Evolutionary conservation across 129 eudicot species (phyloP).

Genomic region (Tagetes patula): DNA sequence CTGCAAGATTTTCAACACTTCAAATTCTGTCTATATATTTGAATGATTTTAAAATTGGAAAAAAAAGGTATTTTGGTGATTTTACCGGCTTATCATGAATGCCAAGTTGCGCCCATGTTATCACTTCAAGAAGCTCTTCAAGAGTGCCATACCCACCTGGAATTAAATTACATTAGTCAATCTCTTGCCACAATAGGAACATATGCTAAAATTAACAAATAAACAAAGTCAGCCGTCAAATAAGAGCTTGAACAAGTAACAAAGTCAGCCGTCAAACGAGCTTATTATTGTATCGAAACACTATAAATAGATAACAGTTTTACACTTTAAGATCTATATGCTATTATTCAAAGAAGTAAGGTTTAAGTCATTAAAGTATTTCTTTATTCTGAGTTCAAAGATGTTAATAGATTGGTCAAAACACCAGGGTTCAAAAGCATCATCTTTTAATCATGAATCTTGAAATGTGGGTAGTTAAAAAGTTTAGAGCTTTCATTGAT

Average conservation of each 20-base stretch:
- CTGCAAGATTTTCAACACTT: slow-evolving; percentile 36
- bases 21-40: background rate
- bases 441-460: slow-evolving; percentile 49
- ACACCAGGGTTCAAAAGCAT: slow-evolving; percentile 25
- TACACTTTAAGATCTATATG: background rate
- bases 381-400: slow-evolving; percentile 40
- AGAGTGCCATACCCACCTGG: slow-evolving; percentile 97
- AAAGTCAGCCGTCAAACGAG: background rate
- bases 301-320: background rate
- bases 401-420: slow-evolving; percentile 69
- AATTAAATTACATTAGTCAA: slow-evolving; percentile 14
- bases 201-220: background rate
- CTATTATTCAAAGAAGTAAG: slow-evolving; percentile 8
- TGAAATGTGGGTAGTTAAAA: slow-evolving; percentile 50
- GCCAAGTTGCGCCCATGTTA: slow-evolving; percentile 98
- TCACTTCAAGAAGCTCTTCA: slow-evolving; percentile 90
- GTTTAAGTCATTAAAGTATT: slow-evolving; percentile 13
- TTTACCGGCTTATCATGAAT: slow-evolving; percentile 89
- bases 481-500: slow-evolving; percentile 36
- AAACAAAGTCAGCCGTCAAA: background rate
- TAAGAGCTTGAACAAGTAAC: background rate
- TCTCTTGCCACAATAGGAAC: background rate
- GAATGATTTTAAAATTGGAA: background rate
- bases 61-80: slow-evolving; percentile 9
- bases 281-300: background rate